phyloP scores from a whole-genome alignment of 2,329 filamentous ascomycete genomes.

The Trichoderma atrobrunneum region DNA sequence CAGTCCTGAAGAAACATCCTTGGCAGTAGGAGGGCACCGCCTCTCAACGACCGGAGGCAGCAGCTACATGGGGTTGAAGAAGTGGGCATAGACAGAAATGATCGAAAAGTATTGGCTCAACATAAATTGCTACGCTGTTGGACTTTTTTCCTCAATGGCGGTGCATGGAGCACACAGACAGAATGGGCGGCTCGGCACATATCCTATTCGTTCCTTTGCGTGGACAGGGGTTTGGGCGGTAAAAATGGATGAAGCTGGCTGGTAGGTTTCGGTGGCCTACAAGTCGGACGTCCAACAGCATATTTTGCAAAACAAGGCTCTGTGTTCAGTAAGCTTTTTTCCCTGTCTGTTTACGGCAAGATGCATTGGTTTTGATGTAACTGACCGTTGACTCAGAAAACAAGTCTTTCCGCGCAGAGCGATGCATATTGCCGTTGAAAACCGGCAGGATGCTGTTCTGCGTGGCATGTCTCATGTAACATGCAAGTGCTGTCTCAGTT shows the following conservation, averaged over 20 bases:
- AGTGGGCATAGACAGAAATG: neutral
- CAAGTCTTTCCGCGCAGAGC: neutral
- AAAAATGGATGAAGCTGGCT: neutral
- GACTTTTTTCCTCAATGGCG: neutral
- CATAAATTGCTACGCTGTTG: neutral
- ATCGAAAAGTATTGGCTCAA: neutral
- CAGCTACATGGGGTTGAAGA: conserved; percentile 1
- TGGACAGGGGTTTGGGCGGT: conserved; percentile 4
- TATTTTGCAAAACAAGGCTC: neutral
- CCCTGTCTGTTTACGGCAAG: neutral
- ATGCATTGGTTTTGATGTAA: neutral
- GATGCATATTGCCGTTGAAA: neutral
- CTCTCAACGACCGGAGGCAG: neutral
- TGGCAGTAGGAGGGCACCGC: neutral
- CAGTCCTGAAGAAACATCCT: neutral
- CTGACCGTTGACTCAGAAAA: neutral
- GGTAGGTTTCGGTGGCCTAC: neutral
- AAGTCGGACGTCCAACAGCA: neutral
- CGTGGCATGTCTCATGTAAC: neutral
- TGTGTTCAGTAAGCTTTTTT: neutral
- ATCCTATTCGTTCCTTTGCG: conserved; percentile 10
- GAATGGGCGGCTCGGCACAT: conserved; percentile 9
- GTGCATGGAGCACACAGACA: neutral
- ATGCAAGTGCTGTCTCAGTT: neutral
- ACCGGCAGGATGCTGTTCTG: neutral